Base-by-base conservation (phyloP, 495 filamentous ascomycete genomes). In the Aspergillus bridgeri region DNA sequence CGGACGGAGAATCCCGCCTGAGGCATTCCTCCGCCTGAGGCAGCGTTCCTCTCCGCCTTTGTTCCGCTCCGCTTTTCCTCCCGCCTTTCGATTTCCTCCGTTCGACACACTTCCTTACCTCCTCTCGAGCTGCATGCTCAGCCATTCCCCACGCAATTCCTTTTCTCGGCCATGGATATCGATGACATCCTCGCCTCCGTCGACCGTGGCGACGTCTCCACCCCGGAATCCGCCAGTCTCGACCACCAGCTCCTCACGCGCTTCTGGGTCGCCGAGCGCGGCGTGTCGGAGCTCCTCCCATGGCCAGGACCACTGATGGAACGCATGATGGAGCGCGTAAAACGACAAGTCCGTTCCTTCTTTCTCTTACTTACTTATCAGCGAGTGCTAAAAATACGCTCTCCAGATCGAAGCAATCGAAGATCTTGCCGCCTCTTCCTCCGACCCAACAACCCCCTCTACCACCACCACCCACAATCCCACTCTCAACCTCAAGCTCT, bases 171-270 rank as follows among this genome's bases (percentile, higher is more conserved):
- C 46, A 94, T 93, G 88, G 91, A 96, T 64, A 96, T 96, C 65
- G 84, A 90, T 72, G 90, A 94, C 73, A 93, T 96, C 63, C 85
- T 96, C 59, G 86, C 83, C 70, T 86, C 90, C 62, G 87, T 93
- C 59, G 88, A 90, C 69, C 82, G 79, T 62, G 73, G 79, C 57
- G 71, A 79, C 54, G 72, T 81, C 64, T 69, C 78, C 57, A 80
- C 81, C 13, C 77, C 75, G 18, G 85, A 86, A 58, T 77, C 75
- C 49, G 60, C 73, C 24, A 87, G 84, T 20, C 82, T 83, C 57
- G 92, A 98, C 72, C 83, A 98, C 56, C 91, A 96, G 69, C 83
- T 89, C 21, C 78, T 98, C 49, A 96, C 95, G 58, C 88, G 92
- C 60, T 86, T 88, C 64, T 98, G 92, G 92, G 84, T 96, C 55